Base-by-base conservation (phyloP, 2,329 filamentous ascomycete genomes). In the Penicillium decumbens region DNA sequence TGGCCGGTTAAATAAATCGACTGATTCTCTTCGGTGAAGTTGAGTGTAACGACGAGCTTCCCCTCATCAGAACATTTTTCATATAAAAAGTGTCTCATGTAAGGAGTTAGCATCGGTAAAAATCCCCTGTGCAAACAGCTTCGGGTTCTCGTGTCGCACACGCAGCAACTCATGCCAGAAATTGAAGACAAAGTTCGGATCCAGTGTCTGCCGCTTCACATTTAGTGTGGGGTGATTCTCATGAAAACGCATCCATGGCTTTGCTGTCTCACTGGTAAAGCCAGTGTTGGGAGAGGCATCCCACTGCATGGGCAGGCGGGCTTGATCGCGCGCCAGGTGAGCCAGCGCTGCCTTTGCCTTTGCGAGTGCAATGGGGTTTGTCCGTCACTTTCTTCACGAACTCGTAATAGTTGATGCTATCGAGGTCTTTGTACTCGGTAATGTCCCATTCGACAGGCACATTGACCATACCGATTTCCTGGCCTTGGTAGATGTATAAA, bases 301-400 rank as follows among this genome's bases (percentile, higher is more conserved):
- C 85, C 85, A 88, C 55, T 85, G 82, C 72, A 89, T 81, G 0
- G 85, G 85, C 3, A 81, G 77, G n/a, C 85, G 75, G 7, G 82
- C 77, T 61, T 88, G 81, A 63, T 88, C 5, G 78, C 57, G 50
- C 3, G 57, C 83, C 27, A 86, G 77, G 50, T 77, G 73, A 54
- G 82, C 78, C 44, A 87, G 70, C 33, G 79, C 73, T 7, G 72
- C 65, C 58, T 77, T 75, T 0, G 76, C 78, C 8, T 30, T 52
- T 32, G 75, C 70, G 10, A 70, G 71, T 1, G 80, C 66, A 25
- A 65, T 68, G 35, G 71, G 68, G 7, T 66, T 58, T 63, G n/a
- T 61, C 54, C 1, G 59, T 65, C 9, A 59, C 52, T 20, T 55
- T 64, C 20, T 53, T 47, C 4, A 53, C 50, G 25, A 57, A 75